These are phyloP conservation scores for Carex kokanica DNA, from an alignment of 176 grass and related monocot genomes.

Conservation along the genomic window DNA sequence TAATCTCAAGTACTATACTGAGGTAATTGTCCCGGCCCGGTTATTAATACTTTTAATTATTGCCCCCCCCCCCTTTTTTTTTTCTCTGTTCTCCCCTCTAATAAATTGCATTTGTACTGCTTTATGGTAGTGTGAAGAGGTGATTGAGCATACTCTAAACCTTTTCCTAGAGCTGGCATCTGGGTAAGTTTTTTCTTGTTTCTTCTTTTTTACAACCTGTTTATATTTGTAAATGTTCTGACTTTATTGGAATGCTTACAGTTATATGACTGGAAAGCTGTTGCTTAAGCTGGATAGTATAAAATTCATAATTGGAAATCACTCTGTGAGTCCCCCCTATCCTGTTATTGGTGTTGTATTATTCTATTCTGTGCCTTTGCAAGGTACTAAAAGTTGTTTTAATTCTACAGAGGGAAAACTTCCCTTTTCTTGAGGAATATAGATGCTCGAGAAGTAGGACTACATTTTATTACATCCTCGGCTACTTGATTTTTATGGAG, in stretches of 20 bases:
- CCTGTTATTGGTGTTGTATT: conserved; percentile 19
- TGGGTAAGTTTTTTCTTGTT: conserved; percentile 51
- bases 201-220: background rate
- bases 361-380: background rate
- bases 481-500: conserved; percentile 97
- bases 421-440: conserved; percentile 86
- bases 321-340: conserved; percentile 52
- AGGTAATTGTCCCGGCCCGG: conserved; percentile 48
- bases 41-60: background rate
- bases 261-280: conserved; percentile 99
- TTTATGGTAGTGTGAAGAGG: conserved; percentile 77
- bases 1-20: conserved; percentile 88
- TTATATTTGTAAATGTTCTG: conserved; percentile 20
- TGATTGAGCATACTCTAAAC: conserved; percentile 90
- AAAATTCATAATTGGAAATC: conserved; percentile 91
- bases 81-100: conserved; percentile 27
- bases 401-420: conserved; percentile 67
- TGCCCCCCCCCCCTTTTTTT: background rate
- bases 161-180: conserved; percentile 92
- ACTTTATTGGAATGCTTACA: conserved; percentile 39
- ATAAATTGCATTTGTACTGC: conserved; percentile 38
- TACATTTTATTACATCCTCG: conserved; percentile 92
- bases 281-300: conserved; percentile 92
- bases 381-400: background rate
- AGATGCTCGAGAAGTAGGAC: conserved; percentile 89